phyloP scores from a whole-genome alignment of 2,329 filamentous ascomycete species.

The Cryphonectria radicalis region DNA sequence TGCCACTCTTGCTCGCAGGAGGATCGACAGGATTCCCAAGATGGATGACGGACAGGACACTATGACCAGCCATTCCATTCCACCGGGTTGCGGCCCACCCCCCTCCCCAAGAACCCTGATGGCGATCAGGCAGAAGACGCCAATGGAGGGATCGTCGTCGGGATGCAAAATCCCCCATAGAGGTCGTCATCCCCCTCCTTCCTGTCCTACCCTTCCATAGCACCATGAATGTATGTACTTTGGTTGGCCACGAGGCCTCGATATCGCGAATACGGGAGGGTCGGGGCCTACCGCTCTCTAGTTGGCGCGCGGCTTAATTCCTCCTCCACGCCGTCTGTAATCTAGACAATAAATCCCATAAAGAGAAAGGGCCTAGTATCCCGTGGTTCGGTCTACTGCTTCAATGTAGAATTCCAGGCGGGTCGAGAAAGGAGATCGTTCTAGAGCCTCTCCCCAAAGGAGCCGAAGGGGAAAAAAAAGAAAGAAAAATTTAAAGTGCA shows the following conservation, averaged over 20 bases:
- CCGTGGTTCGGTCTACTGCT: too few relatives aligned
- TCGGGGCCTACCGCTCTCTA: neutral
- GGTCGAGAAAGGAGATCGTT: neutral
- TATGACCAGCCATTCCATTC: neutral
- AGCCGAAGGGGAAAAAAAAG: too few relatives aligned
- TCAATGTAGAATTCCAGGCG: neutral
- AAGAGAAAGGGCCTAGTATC: too few relatives aligned
- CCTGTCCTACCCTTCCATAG: too few relatives aligned
- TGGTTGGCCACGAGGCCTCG: neutral
- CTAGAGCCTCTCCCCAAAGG: neutral
- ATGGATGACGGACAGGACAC: neutral
- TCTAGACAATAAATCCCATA: neutral
- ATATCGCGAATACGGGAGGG: neutral
- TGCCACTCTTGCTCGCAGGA: neutral
- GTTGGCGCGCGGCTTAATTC: neutral
- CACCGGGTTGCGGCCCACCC: neutral
- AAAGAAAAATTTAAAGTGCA: neutral
- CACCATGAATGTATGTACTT: neutral
- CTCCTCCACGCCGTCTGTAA: neutral
- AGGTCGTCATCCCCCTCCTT: too few relatives aligned
- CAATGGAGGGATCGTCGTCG: too few relatives aligned
- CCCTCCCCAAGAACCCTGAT: neutral
- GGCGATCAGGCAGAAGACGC: neutral
- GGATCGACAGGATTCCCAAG: neutral
- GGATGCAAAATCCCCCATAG: too few relatives aligned